phyloP scores from a whole-genome alignment of 192 early-diverging fungal species.

The Coemansia sp. region DNA sequence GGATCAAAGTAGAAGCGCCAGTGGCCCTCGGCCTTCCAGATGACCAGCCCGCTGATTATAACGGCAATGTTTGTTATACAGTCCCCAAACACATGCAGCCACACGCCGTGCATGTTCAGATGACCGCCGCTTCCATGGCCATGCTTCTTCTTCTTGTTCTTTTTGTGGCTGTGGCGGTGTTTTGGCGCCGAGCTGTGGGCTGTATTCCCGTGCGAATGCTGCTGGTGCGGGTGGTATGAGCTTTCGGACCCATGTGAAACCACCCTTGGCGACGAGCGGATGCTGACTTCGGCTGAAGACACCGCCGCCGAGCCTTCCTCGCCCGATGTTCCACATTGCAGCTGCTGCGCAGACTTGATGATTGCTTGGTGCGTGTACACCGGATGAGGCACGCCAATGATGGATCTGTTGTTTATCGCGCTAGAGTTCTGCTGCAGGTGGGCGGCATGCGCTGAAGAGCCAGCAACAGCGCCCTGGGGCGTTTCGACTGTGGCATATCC shows the following conservation, averaged over 20 bases:
- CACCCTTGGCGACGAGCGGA: constrained; percentile 18
- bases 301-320: constrained; percentile 11
- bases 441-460: background rate
- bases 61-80: constrained; percentile 87
- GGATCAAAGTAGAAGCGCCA: constrained; percentile 91
- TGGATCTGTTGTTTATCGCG: constrained; percentile 47
- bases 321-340: constrained; percentile 18
- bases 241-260: background rate
- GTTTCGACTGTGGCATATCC: constrained; percentile 31
- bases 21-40: constrained; percentile 65
- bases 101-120: constrained; percentile 77
- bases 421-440: constrained; percentile 27
- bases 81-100: constrained; percentile 91
- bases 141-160: constrained; percentile 11
- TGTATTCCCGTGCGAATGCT: constrained; percentile 21
- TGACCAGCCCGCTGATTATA: constrained; percentile 75
- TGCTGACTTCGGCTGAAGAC: constrained; percentile 12
- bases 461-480: constrained; percentile 2
- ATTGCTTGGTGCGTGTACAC: constrained; percentile 59
- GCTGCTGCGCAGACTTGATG: constrained; percentile 50
- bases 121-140: constrained; percentile 31
- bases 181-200: background rate
- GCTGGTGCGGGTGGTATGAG: constrained; percentile 12
- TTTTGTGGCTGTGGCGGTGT: constrained; percentile 39
- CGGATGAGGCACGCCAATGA: constrained; percentile 59